Evolutionary conservation across 78 protist species (phyloP), one percentile per base, ranked within the genome.

Genomic region (Dictyostelium capitatum): DNA sequence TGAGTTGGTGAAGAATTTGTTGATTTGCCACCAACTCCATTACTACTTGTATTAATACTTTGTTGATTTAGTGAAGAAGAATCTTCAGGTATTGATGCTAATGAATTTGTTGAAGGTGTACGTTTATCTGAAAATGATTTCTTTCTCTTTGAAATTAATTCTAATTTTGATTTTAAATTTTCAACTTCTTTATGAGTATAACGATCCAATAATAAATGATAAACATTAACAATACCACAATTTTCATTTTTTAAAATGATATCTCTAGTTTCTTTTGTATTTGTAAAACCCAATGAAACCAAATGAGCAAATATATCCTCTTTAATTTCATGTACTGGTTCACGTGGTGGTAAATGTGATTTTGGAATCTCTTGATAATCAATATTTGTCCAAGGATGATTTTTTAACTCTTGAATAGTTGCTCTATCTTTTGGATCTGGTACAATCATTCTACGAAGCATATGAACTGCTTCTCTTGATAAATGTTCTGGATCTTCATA

Each of bases 61-160:
- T 19, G 70, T 23, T 30, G 28, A 25, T 62, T n/a, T 56, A 17
- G 10, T 15, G 28, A 41, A 30, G 28, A 30, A 30, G 75, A 80
- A 85, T 85, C 92, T 17, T 85, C 92, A 25, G 92, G 92, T 15
- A 85, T 85, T 54, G 92, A 75, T 19, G 92, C 92, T 4, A 85
- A 59, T 23, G 82, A 77, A 28, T 77, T 50, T n/a, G 64, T 28
- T 59, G 83, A 74, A 25, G 32, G 65, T 46, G 57, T n/a, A 57
- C 56, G 43, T 75, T 85, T 85, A 46, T 50, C 64, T 23, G 64
- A 50, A 43, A 41, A 47, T 14, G 57, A 74, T 75, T 72, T 74
- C 92, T 59, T 85, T 79, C 64, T 74, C 50, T 72, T 54, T 75
- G 73, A 78, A 19, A 48, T n/a, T 75, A 73, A 73, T 47, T 69